These are phyloP conservation scores for Diplotaxis tenuifolia DNA, from an alignment of 345 rosid species.

Conservation along the genomic window DNA sequence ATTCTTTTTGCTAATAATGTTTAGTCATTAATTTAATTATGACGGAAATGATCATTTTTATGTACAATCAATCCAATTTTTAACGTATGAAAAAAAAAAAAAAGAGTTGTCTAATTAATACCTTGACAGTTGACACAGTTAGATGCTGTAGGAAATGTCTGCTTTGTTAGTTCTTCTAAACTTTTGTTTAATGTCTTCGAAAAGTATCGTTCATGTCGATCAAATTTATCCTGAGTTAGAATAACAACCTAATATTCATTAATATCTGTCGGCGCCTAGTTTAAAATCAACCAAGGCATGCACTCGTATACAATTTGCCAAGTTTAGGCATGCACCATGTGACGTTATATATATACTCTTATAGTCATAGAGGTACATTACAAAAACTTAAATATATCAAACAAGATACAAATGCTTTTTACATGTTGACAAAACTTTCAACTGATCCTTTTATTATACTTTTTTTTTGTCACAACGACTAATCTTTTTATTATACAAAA, in stretches of 20 bases:
- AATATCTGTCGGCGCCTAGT: slow-evolving; percentile 25
- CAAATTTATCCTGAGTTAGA: slow-evolving; percentile 13
- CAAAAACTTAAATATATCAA: neutral
- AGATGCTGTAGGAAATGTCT: neutral
- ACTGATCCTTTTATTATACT: neutral
- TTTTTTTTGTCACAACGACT: too few species aligned
- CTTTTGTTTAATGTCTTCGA: neutral
- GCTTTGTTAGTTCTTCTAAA: neutral
- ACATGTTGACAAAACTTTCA: slow-evolving; percentile 13
- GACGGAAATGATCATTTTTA: neutral
- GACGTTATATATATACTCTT: neutral
- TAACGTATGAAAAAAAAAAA: neutral
- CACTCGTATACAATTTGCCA: neutral
- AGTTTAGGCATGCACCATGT: neutral
- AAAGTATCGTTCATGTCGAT: neutral
- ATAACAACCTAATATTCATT: slow-evolving; percentile 17
- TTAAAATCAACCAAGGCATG: neutral
- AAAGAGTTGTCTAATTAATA: neutral
- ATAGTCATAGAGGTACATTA: neutral
- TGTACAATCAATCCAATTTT: neutral
- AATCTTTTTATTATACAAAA: neutral
- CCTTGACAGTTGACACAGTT: neutral
- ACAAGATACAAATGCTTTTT: neutral
- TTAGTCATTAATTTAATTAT: neutral
- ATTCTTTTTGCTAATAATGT: neutral